Conservation (phyloP, 345 rosid genomes). For the Hevea brasiliensis region DNA sequence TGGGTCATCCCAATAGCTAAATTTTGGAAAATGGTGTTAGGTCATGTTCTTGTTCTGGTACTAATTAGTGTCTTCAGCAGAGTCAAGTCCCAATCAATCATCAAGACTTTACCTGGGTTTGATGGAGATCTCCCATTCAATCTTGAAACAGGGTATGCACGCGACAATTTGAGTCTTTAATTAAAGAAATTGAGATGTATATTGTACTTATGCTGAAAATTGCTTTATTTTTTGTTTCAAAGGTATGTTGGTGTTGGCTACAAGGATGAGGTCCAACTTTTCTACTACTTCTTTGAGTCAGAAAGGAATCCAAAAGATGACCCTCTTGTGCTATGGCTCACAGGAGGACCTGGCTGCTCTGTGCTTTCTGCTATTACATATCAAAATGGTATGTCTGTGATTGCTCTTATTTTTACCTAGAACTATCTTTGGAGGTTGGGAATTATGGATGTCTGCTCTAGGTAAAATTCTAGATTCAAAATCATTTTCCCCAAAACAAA, state of each 20-base stretch:
- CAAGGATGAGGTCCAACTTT: constrained; percentile 26
- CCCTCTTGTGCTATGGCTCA: constrained; percentile 35
- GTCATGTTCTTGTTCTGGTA: no score
- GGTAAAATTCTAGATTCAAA: no score
- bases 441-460: no score
- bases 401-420: not conserved
- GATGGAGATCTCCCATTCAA: constrained; percentile 28
- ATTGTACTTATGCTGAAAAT: no score
- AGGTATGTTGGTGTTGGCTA: constrained; percentile 36
- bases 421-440: no score
- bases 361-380: constrained; percentile 22
- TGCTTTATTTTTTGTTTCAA: not conserved
- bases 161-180: no score
- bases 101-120: constrained; percentile 25
- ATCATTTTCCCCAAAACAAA: no score
- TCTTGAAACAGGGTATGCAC: constrained; percentile 29
- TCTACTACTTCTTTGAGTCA: constrained; percentile 32
- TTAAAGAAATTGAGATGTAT: no score
- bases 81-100: constrained; percentile 5
- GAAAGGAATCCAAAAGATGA: constrained; percentile 29
- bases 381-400: constrained; percentile 19
- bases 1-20: no score
- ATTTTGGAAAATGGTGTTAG: no score
- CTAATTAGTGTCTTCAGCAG: not conserved
- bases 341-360: constrained; percentile 42